A percentile compares a stretch with the other conserved stretches of the same genome.
Evolutionary conservation across 768 basidiomycete species (phyloP).

Genomic region (Naematelia aurantialba): DNA sequence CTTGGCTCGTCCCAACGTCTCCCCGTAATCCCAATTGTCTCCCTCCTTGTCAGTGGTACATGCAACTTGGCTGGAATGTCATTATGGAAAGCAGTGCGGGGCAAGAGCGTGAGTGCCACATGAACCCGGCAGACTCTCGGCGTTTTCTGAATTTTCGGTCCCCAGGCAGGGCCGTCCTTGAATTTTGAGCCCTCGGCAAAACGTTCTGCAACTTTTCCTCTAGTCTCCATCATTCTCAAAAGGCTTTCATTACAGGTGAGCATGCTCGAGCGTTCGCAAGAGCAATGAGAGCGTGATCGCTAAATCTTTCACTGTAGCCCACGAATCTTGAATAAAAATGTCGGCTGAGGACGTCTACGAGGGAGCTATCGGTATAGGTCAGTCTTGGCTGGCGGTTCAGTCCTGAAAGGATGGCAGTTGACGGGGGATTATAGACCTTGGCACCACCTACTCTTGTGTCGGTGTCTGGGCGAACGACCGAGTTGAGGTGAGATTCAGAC

Average conservation of each 20-base stretch:
- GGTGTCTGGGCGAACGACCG: conserved; percentile 54
- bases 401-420: background rate
- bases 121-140: background rate
- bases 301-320: conserved; percentile 88
- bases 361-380: conserved; percentile 92
- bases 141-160: background rate
- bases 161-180: background rate
- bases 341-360: conserved; percentile 79
- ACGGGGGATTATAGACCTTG: conserved; percentile 32
- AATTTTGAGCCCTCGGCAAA: background rate
- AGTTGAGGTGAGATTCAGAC: conserved; percentile 38
- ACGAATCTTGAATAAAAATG: conserved; percentile 56
- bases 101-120: conserved; percentile 12
- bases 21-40: too few relatives aligned
- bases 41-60: too few relatives aligned
- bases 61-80: too few relatives aligned
- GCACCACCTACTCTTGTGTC: conserved; percentile 55
- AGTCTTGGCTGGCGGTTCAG: conserved; percentile 11
- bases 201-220: background rate
- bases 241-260: background rate
- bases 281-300: conserved; percentile 90
- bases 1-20: too few relatives aligned
- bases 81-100: too few relatives aligned
- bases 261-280: conserved; percentile 82
- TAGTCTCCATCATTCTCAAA: background rate